These are phyloP conservation scores for Limnanthes douglasii DNA, from an alignment of 345 rosid species.

Conservation along the genomic window DNA sequence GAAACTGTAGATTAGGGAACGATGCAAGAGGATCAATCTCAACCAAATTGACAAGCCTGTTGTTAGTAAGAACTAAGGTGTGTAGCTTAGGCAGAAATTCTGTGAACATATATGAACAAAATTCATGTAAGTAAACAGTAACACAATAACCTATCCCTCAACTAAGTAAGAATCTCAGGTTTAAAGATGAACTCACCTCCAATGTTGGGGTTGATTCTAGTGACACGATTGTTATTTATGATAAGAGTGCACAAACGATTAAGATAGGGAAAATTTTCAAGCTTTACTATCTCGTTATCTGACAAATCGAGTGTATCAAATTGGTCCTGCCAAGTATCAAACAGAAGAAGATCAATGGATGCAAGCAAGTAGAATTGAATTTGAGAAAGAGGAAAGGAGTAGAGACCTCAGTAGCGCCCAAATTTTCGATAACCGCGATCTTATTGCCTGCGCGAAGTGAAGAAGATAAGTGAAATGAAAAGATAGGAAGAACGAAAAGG, in stretches of 20 bases:
- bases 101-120: conserved; percentile 15
- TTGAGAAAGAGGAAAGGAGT: not conserved
- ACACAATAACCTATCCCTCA: conserved; percentile 1
- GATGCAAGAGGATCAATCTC: conserved; percentile 96
- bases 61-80: conserved; percentile 80
- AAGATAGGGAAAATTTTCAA: conserved; percentile 82
- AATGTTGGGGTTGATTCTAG: conserved; percentile 75
- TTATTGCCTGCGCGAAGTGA: conserved; percentile 45
- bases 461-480: not conserved
- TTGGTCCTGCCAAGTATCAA: conserved; percentile 58
- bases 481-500: not conserved
- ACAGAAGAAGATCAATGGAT: conserved; percentile 3
- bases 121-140: conserved; percentile 1
- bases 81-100: conserved; percentile 88
- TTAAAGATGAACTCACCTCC: conserved; percentile 38
- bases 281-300: conserved; percentile 98
- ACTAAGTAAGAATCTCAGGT: not conserved
- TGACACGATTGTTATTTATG: conserved; percentile 83
- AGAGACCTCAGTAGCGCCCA: conserved; percentile 97
- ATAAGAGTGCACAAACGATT: conserved; percentile 82
- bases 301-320: conserved; percentile 95
- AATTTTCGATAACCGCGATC: conserved; percentile 90
- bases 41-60: conserved; percentile 92
- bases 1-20: conserved; percentile 73
- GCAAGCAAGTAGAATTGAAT: not conserved